A percentile compares a stretch with the other conserved stretches of the same genome.
These are phyloP conservation scores for Closterium sp. DNA, from an alignment of 139 green algal species.

Conservation along the genomic window DNA sequence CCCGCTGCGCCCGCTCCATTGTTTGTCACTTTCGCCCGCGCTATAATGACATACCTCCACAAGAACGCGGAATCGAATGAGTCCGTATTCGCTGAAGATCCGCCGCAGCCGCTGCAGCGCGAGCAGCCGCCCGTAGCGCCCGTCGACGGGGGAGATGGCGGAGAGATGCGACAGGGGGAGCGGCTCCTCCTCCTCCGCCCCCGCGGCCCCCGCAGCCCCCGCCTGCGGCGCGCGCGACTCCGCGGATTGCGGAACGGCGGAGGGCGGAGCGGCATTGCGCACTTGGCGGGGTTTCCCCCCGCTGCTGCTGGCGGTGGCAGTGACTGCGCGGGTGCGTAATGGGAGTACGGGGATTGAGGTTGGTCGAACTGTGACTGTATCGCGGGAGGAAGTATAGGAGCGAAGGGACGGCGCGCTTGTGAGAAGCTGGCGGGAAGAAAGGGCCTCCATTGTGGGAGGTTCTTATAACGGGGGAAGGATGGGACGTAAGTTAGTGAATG, in stretches of 20 bases:
- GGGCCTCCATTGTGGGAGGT: background rate
- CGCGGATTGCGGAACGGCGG: background rate
- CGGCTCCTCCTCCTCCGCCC: background rate
- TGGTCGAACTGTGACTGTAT: background rate
- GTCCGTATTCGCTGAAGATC: conserved; percentile 93
- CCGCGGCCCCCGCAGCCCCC: background rate
- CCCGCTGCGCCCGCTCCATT: conserved; percentile 79
- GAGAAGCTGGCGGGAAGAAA: background rate
- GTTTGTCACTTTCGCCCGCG: conserved; percentile 1
- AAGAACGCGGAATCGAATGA: conserved; percentile 90
- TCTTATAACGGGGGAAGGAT: background rate
- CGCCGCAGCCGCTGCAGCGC: conserved; percentile 71
- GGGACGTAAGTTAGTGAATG: background rate
- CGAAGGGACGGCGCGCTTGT: background rate
- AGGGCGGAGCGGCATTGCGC: background rate
- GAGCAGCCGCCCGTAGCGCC: conserved; percentile 71
- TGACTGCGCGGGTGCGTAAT: background rate
- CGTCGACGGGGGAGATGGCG: conserved; percentile 56
- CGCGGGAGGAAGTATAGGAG: background rate
- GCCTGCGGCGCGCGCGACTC: background rate
- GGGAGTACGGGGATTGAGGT: background rate
- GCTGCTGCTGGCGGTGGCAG: background rate
- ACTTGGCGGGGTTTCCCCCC: background rate
- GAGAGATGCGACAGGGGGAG: conserved; percentile 49
- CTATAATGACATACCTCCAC: conserved; percentile 70